phyloP scores from a whole-genome alignment of 257 asterid species.

The Solanum arcanum region DNA sequence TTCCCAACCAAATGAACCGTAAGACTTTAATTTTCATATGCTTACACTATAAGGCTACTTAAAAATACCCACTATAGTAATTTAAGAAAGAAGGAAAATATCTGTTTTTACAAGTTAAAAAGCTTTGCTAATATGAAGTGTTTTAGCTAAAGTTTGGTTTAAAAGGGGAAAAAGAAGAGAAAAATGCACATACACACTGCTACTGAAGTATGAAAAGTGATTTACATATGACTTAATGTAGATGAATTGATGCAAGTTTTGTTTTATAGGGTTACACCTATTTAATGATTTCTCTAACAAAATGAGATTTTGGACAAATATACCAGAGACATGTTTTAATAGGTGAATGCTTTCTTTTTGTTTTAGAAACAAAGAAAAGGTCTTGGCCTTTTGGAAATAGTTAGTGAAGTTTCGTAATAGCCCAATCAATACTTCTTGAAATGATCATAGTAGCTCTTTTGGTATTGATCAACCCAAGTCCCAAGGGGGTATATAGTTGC shows the following conservation, averaged over 20 bases:
- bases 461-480: not conserved
- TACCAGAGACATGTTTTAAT: not conserved
- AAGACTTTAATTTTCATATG: not conserved
- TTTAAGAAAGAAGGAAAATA: not conserved
- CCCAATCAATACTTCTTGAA: not conserved
- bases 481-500: not conserved
- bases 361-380: not conserved
- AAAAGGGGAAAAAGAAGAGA: not conserved
- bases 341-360: not conserved
- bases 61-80: not conserved
- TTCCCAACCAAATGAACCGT: no score
- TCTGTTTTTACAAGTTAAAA: not conserved
- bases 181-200: not conserved
- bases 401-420: not conserved
- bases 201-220: not conserved
- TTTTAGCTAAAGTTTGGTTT: not conserved
- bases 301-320: not conserved
- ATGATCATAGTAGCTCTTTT: not conserved
- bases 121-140: not conserved
- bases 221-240: not conserved
- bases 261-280: not conserved
- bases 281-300: not conserved
- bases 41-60: not conserved
- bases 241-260: not conserved
- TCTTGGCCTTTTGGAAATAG: not conserved